Conservation (phyloP, 495 filamentous ascomycete species). For the Neurospora sp. region DNA sequence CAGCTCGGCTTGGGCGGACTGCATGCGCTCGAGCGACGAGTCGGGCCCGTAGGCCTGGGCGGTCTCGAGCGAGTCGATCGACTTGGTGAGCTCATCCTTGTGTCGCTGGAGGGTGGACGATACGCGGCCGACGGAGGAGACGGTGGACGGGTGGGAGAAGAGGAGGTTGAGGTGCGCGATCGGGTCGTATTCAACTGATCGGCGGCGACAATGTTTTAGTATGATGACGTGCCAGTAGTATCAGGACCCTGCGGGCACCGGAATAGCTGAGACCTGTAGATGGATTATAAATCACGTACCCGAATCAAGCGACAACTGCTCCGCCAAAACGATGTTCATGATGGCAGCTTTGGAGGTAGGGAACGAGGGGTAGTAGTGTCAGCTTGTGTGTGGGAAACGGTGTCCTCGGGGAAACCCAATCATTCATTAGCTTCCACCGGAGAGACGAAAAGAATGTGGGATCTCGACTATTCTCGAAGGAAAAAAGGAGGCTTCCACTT, state of each 20-base stretch:
- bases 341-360: not conserved
- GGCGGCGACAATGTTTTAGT: conserved; percentile 9
- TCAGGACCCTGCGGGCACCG: not conserved
- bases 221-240: not conserved
- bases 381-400: not conserved
- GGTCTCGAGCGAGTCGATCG: conserved; percentile 67
- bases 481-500: not conserved
- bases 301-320: conserved; percentile 39
- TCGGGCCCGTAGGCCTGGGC: conserved; percentile 78
- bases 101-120: conserved; percentile 61
- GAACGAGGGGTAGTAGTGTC: not conserved
- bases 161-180: conserved; percentile 87
- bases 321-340: conserved; percentile 37
- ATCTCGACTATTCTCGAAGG: not conserved
- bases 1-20: conserved; percentile 80
- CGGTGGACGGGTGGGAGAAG: conserved; percentile 84
- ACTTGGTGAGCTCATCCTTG: conserved; percentile 74
- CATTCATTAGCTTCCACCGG: not conserved
- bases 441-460: not conserved
- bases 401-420: not conserved
- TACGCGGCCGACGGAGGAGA: conserved; percentile 64
- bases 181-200: conserved; percentile 81
- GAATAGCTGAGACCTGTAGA: not conserved
- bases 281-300: conserved; percentile 21
- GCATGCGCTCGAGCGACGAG: conserved; percentile 80